phyloP scores from a whole-genome alignment of 78 protist genomes.

The Cavenderia fasciculata region DNA sequence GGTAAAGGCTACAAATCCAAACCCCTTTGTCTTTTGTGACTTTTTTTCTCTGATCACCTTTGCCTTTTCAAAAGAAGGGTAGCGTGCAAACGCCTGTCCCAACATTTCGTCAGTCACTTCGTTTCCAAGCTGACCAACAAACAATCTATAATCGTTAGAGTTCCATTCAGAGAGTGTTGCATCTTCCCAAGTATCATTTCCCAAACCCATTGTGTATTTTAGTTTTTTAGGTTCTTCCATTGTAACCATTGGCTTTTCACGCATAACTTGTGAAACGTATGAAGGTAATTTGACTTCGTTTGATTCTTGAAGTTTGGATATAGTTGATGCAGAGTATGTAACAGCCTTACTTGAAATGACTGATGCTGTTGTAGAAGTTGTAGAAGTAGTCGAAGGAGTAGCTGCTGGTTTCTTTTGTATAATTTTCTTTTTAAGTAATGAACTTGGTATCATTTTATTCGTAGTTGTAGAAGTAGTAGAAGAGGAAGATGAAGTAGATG shows the following conservation, averaged over 20 bases:
- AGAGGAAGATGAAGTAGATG: not conserved
- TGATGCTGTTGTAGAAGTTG: not conserved
- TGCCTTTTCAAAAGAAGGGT: constrained; percentile 86
- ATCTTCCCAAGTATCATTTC: constrained; percentile 86
- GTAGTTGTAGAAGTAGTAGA: not conserved
- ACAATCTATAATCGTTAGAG: constrained; percentile 85
- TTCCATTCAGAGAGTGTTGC: constrained; percentile 85
- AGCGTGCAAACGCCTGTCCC: constrained; percentile 58
- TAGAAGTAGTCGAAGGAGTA: not conserved
- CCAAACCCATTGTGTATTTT: constrained; percentile 43
- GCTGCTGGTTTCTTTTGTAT: not conserved
- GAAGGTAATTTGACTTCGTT: constrained; percentile 16
- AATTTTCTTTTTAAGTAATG: not conserved
- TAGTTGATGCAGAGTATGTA: constrained; percentile 53
- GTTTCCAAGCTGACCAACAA: constrained; percentile 90
- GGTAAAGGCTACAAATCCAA: constrained; percentile 85
- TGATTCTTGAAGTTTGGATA: constrained; percentile 11
- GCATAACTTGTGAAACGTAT: constrained; percentile 11
- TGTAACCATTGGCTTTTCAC: constrained; percentile 36
- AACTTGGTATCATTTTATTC: not conserved
- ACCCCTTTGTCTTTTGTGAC: constrained; percentile 82
- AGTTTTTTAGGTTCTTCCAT: constrained; percentile 63
- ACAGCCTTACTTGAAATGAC: constrained; percentile 56
- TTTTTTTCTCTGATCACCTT: constrained; percentile 74
- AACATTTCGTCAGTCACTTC: constrained; percentile 85